Evolutionary conservation across 192 early-diverging fungal species (phyloP).

Genomic region (Coemansia sp.): DNA sequence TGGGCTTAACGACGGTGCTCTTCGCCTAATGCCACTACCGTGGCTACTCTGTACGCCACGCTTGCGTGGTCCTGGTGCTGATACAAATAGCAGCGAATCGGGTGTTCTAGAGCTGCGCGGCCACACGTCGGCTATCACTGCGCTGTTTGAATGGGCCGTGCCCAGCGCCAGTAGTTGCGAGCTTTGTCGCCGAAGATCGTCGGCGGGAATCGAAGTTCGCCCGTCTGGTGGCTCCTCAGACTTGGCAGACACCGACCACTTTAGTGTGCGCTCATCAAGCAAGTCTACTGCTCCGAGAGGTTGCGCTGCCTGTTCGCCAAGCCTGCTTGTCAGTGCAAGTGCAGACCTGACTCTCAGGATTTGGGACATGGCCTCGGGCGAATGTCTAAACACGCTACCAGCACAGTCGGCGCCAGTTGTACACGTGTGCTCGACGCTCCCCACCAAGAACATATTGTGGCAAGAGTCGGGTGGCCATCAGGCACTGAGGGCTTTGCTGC

Average conservation of each 20-base stretch:
- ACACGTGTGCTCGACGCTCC: slow-evolving; percentile 9
- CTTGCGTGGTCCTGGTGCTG: neutral
- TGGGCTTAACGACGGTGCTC: slow-evolving; percentile 21
- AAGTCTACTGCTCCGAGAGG: neutral
- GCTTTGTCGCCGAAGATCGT: neutral
- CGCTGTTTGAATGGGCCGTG: slow-evolving; percentile 30
- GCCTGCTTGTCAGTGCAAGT: slow-evolving; percentile 41
- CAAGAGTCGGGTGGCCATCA: slow-evolving; percentile 15
- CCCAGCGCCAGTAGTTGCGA: neutral
- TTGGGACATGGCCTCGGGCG: slow-evolving; percentile 27
- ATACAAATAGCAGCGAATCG: neutral
- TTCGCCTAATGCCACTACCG: slow-evolving; percentile 23
- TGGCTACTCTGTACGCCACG: slow-evolving; percentile 3
- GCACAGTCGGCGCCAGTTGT: slow-evolving; percentile 40
- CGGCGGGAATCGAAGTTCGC: neutral
- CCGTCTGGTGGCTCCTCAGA: neutral
- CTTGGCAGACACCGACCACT: neutral
- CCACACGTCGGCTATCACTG: slow-evolving; percentile 25
- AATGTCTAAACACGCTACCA: slow-evolving; percentile 23
- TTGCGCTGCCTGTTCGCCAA: neutral
- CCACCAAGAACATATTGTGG: slow-evolving; percentile 15
- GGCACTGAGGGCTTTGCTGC: slow-evolving; percentile 2
- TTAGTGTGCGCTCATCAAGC: neutral
- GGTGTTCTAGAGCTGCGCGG: slow-evolving; percentile 12
- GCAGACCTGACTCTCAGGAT: slow-evolving; percentile 44